A percentile compares a stretch with the other conserved stretches of the same genome.
Evolutionary conservation across 176 grass and related monocot species (phyloP).

Genomic region (Carex parvula): DNA sequence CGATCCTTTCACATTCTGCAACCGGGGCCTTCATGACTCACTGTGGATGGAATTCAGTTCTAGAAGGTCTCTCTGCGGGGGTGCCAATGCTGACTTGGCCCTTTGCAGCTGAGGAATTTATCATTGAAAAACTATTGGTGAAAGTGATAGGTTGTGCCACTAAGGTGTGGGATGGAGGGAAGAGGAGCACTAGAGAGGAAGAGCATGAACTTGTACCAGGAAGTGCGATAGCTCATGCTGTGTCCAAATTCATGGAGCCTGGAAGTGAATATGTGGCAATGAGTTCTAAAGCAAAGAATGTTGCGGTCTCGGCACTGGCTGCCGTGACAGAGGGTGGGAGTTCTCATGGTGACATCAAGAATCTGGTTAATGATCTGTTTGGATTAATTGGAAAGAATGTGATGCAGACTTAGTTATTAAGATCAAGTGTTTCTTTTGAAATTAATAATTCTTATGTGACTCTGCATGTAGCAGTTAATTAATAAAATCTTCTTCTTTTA

Average conservation of each 20-base stretch:
- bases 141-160: slow-evolving; percentile 41
- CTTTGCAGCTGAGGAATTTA: slow-evolving; percentile 75
- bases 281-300: slow-evolving; percentile 21
- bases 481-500: too few species aligned
- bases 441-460: too few species aligned
- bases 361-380: slow-evolving; percentile 46
- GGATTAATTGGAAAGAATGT: not conserved
- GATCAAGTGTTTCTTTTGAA: too few species aligned
- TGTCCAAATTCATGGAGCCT: slow-evolving; percentile 42
- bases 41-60: slow-evolving; percentile 55
- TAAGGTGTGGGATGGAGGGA: slow-evolving; percentile 52
- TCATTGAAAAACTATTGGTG: slow-evolving; percentile 56
- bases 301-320: slow-evolving; percentile 22
- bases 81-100: slow-evolving; percentile 74
- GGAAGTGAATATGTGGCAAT: slow-evolving; percentile 14
- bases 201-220: slow-evolving; percentile 43
- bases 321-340: slow-evolving; percentile 36
- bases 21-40: slow-evolving; percentile 60
- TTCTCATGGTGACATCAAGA: slow-evolving; percentile 39
- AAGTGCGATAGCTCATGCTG: slow-evolving; percentile 32
- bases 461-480: slow-evolving; percentile 22
- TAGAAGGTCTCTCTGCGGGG: slow-evolving; percentile 50
- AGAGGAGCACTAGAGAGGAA: slow-evolving; percentile 32
- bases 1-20: slow-evolving; percentile 45
- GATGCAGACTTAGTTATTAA: not conserved